phyloP scores from a whole-genome alignment of 768 basidiomycete species.

The Suillus fuscotomentosus region DNA sequence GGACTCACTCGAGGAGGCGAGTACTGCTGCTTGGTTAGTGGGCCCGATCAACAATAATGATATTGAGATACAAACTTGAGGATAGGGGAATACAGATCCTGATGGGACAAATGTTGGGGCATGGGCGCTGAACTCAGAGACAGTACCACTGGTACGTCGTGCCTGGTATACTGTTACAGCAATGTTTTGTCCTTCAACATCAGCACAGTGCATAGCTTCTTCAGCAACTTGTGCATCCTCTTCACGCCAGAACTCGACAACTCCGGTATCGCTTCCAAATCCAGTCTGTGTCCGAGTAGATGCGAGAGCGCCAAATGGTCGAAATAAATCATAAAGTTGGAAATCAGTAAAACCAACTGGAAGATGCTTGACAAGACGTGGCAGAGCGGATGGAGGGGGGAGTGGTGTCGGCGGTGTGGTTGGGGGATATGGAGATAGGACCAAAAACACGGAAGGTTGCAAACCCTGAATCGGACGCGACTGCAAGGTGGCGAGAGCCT shows the following conservation, averaged over 20 bases:
- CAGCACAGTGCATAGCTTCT: slow-evolving; percentile 79
- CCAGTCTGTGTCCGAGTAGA: slow-evolving; percentile 73
- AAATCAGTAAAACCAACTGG: slow-evolving; percentile 66
- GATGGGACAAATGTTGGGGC: slow-evolving; percentile 79
- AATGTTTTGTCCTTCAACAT: slow-evolving; percentile 82
- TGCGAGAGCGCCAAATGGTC: slow-evolving; percentile 80
- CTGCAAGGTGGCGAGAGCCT: slow-evolving; percentile 83
- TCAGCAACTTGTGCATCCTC: slow-evolving; percentile 80
- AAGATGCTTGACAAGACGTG: slow-evolving; percentile 84
- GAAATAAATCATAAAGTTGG: slow-evolving; percentile 81
- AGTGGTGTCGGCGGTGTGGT: slow-evolving; percentile 73
- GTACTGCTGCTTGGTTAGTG: slow-evolving; percentile 40
- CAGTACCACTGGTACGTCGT: slow-evolving; percentile 50
- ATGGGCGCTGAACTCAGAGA: slow-evolving; percentile 67
- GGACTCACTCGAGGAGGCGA: slow-evolving; percentile 65
- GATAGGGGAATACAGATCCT: slow-evolving; percentile 61
- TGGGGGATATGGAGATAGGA: slow-evolving; percentile 82
- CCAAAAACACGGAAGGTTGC: slow-evolving; percentile 56
- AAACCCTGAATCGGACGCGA: slow-evolving; percentile 66
- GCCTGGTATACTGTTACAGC: slow-evolving; percentile 78
- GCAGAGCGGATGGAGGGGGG: slow-evolving; percentile 72
- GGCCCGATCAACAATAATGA: slow-evolving; percentile 3
- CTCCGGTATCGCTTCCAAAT: slow-evolving; percentile 74
- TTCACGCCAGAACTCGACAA: slow-evolving; percentile 86
- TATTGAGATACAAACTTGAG: slow-evolving; percentile 48